phyloP scores from a whole-genome alignment of 2,329 filamentous ascomycete genomes.

The Botryotinia calthae region DNA sequence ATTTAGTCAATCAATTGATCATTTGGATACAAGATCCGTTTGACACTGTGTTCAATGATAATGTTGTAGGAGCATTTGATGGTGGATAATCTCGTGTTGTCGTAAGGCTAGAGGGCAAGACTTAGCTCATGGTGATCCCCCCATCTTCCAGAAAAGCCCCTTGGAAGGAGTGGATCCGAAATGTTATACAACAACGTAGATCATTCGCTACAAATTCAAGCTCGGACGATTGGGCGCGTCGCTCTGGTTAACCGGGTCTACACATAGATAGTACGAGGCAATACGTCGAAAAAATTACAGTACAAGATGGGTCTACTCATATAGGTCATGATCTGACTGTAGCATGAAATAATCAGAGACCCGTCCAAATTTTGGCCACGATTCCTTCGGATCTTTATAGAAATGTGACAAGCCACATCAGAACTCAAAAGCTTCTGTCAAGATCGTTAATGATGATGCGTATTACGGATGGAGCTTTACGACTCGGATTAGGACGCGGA shows the following conservation, averaged over 20 bases:
- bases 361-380: not conserved
- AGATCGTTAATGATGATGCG: not conserved
- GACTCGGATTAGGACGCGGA: not conserved
- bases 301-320: not conserved
- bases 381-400: not conserved
- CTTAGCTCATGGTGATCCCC: slow-evolving; percentile 9
- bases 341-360: not conserved
- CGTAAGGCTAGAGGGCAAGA: not conserved
- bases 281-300: not conserved
- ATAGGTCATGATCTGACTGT: not conserved
- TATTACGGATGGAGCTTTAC: not conserved
- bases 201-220: slow-evolving; percentile 12
- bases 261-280: slow-evolving; percentile 6
- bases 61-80: not conserved
- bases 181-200: not conserved
- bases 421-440: not conserved
- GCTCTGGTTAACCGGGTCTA: not conserved
- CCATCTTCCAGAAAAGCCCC: slow-evolving; percentile 17
- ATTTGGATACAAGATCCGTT: not conserved
- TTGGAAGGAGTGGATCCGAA: slow-evolving; percentile 4
- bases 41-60: not conserved
- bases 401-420: not conserved
- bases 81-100: not conserved
- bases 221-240: slow-evolving; percentile 4
- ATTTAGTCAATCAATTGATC: not conserved